These are phyloP conservation scores for Meripilus lineatus DNA, from an alignment of 1,284 basidiomycete species.

Conservation along the genomic window DNA sequence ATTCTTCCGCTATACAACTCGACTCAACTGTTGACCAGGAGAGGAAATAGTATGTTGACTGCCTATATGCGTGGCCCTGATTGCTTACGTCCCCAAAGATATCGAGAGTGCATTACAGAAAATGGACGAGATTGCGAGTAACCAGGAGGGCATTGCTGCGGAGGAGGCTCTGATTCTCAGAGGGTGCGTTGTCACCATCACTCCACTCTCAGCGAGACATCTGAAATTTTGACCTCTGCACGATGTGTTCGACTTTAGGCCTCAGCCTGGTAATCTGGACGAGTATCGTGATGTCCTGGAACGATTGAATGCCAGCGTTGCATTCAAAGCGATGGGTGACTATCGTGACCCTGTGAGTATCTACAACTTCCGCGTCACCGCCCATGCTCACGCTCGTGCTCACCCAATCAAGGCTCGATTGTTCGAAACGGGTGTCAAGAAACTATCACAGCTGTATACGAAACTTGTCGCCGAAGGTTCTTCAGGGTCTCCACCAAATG, in stretches of 20 bases:
- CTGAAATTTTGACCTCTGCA: too few relatives aligned
- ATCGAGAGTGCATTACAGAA: slow-evolving; percentile 72
- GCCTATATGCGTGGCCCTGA: not conserved
- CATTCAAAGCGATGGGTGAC: slow-evolving; percentile 62
- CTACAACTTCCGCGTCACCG: not conserved
- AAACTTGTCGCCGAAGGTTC: slow-evolving; percentile 79
- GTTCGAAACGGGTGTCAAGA: slow-evolving; percentile 75
- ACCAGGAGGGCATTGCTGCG: slow-evolving; percentile 68
- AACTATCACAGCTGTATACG: slow-evolving; percentile 72
- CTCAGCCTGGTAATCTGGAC: slow-evolving; percentile 60
- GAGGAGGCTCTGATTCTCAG: slow-evolving; percentile 74
- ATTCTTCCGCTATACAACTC: slow-evolving; percentile 72
- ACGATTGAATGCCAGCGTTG: slow-evolving; percentile 71
- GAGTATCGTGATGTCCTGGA: slow-evolving; percentile 67
- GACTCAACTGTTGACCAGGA: slow-evolving; percentile 66
- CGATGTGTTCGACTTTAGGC: too few relatives aligned
- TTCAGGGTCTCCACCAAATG: slow-evolving; percentile 60
- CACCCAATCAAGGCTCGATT: slow-evolving; percentile 52
- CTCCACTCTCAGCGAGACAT: not conserved
- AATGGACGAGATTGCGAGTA: slow-evolving; percentile 73
- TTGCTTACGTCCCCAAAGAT: slow-evolving; percentile 38
- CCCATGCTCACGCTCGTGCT: slow-evolving; percentile 4
- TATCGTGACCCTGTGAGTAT: slow-evolving; percentile 51
- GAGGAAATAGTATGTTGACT: slow-evolving; percentile 55
- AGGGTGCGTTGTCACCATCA: slow-evolving; percentile 63